Base-by-base conservation (phyloP, 495 filamentous ascomycete genomes). In the Aspergillus conjunctus region DNA sequence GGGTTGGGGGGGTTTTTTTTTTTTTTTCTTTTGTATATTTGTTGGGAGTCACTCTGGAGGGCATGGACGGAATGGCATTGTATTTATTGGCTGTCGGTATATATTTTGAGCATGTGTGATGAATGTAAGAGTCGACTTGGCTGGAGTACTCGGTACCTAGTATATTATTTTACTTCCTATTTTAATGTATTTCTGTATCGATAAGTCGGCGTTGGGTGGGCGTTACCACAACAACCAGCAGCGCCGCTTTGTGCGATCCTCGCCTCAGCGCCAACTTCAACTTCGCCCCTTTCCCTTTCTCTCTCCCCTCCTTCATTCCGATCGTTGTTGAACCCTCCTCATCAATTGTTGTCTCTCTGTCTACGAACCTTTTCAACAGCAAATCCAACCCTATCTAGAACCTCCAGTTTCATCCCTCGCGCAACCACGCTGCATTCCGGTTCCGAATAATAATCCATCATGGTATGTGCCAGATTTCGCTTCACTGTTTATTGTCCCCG, bases 211-310 rank as follows among this genome's bases (percentile, higher is more conserved):
- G 34, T 11, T 15, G 34, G 9, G 37, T 4, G 48, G 20, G 1
- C 41, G 63, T 66, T 66, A 62, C 63, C 63, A 62, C 63, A 66
- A 69, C 66, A 69, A 69, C 66, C 48, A 55, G 45, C 56, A 51
- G 44, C 59, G 44, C 34, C 45, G n/a, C 59, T 48, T 55, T 20
- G 39, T 59, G 30, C 49, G 37, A 50, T 54, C 37, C 54, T 34
- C 45, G 15, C 55, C 46, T 49, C 52, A 49, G 15, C 55, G 37
- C 41, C 52, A 49, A 44, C 54, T 22, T 30, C 58, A 44, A 30
- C 49, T 55, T 39, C 60, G 34, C 58, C 44, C 58, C 57, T 32
- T 26, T 46, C 48, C 22, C 54, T 50, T 55, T 43, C 50, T 37
- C 44, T 51, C 50, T 31, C 33, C 54, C 33, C 45, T 51, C 55